Evolutionary conservation across 371 early-diverging fungal species (phyloP).

Genomic region (Blakeslea trispora): DNA sequence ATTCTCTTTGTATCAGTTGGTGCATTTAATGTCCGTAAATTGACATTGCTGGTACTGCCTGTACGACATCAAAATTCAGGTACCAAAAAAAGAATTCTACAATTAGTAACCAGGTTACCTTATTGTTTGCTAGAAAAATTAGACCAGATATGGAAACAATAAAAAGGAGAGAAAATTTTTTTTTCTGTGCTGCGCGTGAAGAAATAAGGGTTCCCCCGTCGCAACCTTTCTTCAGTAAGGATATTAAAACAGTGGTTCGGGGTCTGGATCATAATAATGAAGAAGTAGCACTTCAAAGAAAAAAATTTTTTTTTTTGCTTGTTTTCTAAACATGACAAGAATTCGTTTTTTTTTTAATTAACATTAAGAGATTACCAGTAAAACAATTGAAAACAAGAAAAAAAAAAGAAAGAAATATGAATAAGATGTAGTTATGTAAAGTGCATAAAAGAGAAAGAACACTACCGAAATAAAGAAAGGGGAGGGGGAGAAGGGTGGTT

Average conservation of each 20-base stretch:
- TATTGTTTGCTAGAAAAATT: neutral
- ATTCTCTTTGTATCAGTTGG: too few relatives aligned
- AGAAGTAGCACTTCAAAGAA: too few relatives aligned
- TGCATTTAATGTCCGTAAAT: neutral
- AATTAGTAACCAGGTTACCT: neutral
- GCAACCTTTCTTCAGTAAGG: too few relatives aligned
- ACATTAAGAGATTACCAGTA: neutral
- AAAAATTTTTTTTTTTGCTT: too few relatives aligned
- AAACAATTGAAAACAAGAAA: too few relatives aligned
- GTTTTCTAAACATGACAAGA: too few relatives aligned
- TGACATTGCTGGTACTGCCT: neutral
- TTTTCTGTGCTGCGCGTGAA: neutral
- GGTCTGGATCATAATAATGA: too few relatives aligned
- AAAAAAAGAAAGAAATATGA: neutral
- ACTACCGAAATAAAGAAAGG: too few relatives aligned
- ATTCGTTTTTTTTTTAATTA: neutral
- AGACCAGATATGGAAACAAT: neutral
- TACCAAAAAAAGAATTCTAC: constrained; percentile 2
- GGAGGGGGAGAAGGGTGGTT: too few relatives aligned
- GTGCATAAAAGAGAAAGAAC: too few relatives aligned
- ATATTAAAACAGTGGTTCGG: too few relatives aligned
- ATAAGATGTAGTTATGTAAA: too few relatives aligned
- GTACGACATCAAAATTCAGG: neutral
- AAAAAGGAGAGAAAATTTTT: neutral
- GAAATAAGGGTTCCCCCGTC: neutral